Evolutionary conservation across 139 green algal species (phyloP), one percentile per base, ranked within the genome.

Genomic region (Tetradesmus obliquus): DNA sequence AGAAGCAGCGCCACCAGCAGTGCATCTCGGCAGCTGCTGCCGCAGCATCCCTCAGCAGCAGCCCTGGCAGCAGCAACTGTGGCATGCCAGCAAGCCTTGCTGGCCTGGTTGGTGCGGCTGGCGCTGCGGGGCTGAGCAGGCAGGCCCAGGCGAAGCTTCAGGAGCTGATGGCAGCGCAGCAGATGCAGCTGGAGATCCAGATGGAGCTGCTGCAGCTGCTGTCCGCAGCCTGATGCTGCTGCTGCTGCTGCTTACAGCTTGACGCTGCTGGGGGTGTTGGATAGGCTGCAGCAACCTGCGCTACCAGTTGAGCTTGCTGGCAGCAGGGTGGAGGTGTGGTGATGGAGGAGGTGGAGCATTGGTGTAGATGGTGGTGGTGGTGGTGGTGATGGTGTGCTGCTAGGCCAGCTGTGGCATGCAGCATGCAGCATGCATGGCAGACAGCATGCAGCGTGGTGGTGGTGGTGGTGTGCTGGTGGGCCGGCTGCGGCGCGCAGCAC

Each of bases 161-260:
- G 82, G 82, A 87, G 55, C 82, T 87, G 6, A 87, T 87, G 82
- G 82, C 82, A 13, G 82, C 82, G 19, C 82, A 87, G 82, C 82
- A 87, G 55, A 24, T 87, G 54, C 82, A 87, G 82, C 55, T 87
- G 55, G 82, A 87, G 82, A 87, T 87, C 15, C 82, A 87, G 55
- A 87, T 74, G 60, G 82, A 87, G 55, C 55, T 87, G 19, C 82
- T 87, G 82, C n/a, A 58, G 13, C 60, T 87, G 82, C 82, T 87
- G 82, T 32, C 81, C 22, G 24, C 22, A 20, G 32, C 79, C 10
- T 83, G 24, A 83, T 76, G 60, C 60, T 22, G 9, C 60, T 22
- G 60, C 60, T 45, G 32, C 32, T 45, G 32, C 32, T 45, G 32
- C 32, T 45, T 0, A 45, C 32, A 45, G 32, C 32, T 45, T 45